Base-by-base conservation (phyloP, 2,329 filamentous ascomycete species). In the Calonectria hawksworthii region DNA sequence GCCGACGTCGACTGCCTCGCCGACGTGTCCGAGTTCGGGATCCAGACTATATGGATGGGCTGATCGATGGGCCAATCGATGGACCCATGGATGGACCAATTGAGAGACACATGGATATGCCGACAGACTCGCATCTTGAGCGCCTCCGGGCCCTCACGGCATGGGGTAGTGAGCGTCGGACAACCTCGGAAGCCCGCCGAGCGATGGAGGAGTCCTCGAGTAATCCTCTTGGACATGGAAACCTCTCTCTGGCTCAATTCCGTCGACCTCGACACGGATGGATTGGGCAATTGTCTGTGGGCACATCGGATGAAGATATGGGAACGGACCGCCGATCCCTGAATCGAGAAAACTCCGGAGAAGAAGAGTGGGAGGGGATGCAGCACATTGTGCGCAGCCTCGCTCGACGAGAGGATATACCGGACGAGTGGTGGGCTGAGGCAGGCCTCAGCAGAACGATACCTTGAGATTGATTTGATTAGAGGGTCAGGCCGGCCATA, bases 401-500 rank as follows among this genome's bases (percentile, higher is more conserved):
- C 70, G 92, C 93, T 41, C 89, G 91, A 23, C 88, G 94, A 30
- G 91, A 95, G 81, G 94, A 96, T 79, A 93, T 97, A 69, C 94
- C 94, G 0, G 94, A 97, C 75, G 93, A 95, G 77, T 96, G 94
- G 92, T 98, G 95, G 95, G 91, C 91, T 73, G 90, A 91, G 80
- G 93, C 90, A 73, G 93, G 93, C 52, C 88, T 95, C 76, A 92
- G 89, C 80, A 90, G 92, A 76, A 93, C 88, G 18, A 84, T 92
- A 70, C 81, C 82, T 44, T 82, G 79, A 64, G 83, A 83, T 21
- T 78, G 75, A 28, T 74, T 75, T 18, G 80, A 81, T 51, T 83
- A 79, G 70, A 76, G 71, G 68, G 65, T 26, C 23, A 32, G 30
- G 23, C 28, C 1, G 54, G 16, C 32, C 44, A 41, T 69, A 65